phyloP scores from a whole-genome alignment of 1,284 basidiomycete genomes.

The Polyporus tsugae region DNA sequence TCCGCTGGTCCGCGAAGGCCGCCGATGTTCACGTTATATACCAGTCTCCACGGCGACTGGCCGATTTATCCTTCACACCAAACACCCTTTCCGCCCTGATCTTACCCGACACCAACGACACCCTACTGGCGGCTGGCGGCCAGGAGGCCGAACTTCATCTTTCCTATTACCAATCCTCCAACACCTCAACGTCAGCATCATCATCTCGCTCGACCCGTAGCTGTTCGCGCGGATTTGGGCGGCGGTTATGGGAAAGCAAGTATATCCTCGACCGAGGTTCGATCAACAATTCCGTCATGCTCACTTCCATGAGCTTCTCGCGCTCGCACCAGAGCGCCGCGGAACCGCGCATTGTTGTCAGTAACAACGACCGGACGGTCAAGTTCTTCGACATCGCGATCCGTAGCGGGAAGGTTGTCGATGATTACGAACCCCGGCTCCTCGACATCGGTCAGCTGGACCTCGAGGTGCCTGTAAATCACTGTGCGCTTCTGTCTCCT shows the following conservation, averaged over 20 bases:
- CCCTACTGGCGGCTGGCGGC: conserved; percentile 84
- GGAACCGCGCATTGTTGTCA: conserved; percentile 80
- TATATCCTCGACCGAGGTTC: conserved; percentile 63
- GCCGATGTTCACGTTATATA: conserved; percentile 10
- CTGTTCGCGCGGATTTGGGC: conserved; percentile 38
- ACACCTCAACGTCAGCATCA: conserved; percentile 37
- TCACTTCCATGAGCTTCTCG: conserved; percentile 67
- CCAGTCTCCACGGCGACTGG: conserved; percentile 60
- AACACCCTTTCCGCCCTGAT: conserved; percentile 74
- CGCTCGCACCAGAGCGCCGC: conserved; percentile 63
- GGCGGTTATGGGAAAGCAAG: conserved; percentile 63
- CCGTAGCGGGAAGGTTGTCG: conserved; percentile 39
- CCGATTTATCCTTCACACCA: conserved; percentile 66
- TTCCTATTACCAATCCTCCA: conserved; percentile 54
- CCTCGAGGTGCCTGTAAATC: conserved; percentile 76
- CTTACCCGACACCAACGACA: conserved; percentile 59
- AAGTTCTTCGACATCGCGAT: conserved; percentile 78
- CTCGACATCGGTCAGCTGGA: conserved; percentile 61
- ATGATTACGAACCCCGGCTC: conserved; percentile 52
- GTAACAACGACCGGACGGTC: conserved; percentile 85
- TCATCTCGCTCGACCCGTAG: conserved; percentile 30
- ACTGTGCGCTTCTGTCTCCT: conserved; percentile 53
- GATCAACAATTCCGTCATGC: conserved; percentile 86
- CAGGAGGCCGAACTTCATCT: conserved; percentile 84
- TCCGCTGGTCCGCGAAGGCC: background rate